Conservation (phyloP, 2,329 filamentous ascomycete species). For the Penicillium sp. region DNA sequence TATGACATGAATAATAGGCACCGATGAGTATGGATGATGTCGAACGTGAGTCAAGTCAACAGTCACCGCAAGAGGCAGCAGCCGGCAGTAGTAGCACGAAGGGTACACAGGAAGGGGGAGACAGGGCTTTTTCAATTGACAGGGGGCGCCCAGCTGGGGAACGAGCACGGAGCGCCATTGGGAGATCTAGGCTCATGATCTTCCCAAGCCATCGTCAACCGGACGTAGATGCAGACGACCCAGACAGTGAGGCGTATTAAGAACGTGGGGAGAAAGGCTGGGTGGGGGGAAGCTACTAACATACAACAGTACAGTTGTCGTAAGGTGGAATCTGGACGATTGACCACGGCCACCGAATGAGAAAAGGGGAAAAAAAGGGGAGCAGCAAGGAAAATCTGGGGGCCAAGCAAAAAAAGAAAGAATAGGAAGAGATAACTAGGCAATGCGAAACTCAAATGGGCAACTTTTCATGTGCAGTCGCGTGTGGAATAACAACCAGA, state of each 20-base stretch:
- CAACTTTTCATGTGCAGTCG: constrained; percentile 13
- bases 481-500: constrained; percentile 12
- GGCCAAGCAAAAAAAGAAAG: constrained; percentile 11
- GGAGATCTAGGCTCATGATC: constrained; percentile 13
- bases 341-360: constrained; percentile 6
- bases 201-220: constrained; percentile 12
- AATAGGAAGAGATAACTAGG: constrained; percentile 3
- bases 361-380: not conserved
- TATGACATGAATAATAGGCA: constrained; percentile 1
- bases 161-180: constrained; percentile 13
- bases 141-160: not conserved
- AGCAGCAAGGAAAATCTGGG: constrained; percentile 4
- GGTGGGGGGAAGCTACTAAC: constrained; percentile 17
- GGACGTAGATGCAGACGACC: constrained; percentile 10
- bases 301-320: constrained; percentile 14
- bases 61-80: constrained; percentile 1
- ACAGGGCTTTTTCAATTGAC: constrained; percentile 9
- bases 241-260: constrained; percentile 6
- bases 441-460: constrained; percentile 19
- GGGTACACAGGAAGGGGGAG: constrained; percentile 18
- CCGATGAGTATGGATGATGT: not conserved
- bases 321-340: not conserved
- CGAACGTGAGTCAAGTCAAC: not conserved
- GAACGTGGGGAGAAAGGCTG: constrained; percentile 23
- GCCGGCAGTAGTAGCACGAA: constrained; percentile 19